Base-by-base conservation (phyloP, 2,329 filamentous ascomycete species). In the Penicillium sp. region DNA sequence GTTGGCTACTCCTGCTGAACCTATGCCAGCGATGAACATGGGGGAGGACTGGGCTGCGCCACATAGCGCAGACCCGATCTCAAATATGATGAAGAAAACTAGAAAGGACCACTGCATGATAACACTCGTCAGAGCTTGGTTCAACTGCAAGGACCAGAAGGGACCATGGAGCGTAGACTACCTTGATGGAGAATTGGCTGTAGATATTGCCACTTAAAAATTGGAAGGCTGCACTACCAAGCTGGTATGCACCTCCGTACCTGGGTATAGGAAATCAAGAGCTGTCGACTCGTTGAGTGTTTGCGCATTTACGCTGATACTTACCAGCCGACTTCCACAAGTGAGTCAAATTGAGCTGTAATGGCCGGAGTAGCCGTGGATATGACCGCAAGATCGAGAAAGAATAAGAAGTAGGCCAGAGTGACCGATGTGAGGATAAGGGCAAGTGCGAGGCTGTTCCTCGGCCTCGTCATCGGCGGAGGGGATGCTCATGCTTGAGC, bases 71-170 rank as follows among this genome's bases (percentile, higher is more conserved):
- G 68, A 70, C 4, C 69, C 70, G 28, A 75, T 17, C 43, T 73
- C 67, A 54, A 76, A 77, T 51, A 76, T 62, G 10, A 67, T 20
- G 12, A 76, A 64, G 53, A 69, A 69, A 8, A 57, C 58, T 5
- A 76, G 55, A 52, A 73, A 74, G 4, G 67, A 68, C 69, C 68
- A 73, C 63, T 77, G 55, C 5, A 42, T 14, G 38, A 4, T 55
- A n/a, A 57, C 10, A 20, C 42, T 58, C 20, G 41, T 58, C 5
- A 50, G 51, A 31, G 31, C 8, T 10, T 31, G 7, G 6, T 31
- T 31, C 31, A 11, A 31, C 2, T 10, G 31, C 31, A 31, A 31
- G 31, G 31, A 31, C 7, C 5, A 8, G 31, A 31, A 31, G 31
- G 31, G 31, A 31, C 31, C 31, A 31, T 31, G 31, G 7, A 31